Base-by-base conservation (phyloP, 2,329 filamentous ascomycete species). In the Diplodia seriata region DNA sequence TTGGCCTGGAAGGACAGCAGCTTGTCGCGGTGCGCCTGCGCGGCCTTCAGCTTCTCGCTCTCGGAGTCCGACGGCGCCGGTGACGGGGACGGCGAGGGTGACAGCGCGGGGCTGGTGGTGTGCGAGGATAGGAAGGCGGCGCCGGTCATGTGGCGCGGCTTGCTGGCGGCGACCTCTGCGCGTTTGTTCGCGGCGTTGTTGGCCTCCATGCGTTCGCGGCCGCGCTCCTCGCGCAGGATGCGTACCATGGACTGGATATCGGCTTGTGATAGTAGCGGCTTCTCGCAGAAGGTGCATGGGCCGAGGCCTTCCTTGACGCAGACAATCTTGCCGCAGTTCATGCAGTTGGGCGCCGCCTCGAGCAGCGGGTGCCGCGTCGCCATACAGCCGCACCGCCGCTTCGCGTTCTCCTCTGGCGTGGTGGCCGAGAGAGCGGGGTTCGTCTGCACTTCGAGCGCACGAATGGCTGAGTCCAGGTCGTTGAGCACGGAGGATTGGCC, bases 251-350 rank as follows among this genome's bases (percentile, higher is more conserved):
- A 88, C 74, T 96, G 90, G 11, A 97, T 87, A 66, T 98, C 93
- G 3, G 86, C 81, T 0, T 87, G 77, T 36, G 85, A 89, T 8
- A 99, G 82, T 0, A 99, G 82, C 0, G 92, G 88, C 0, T 86
- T 84, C 0, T 89, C 89, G 81, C 95, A 99, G 75, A 92, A 97
- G 0, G 94, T 97, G 78, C 95, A 99, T 0, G 94, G 94, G 0
- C 94, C 94, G 0, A 98, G 84, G 0, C 95, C 95, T 79, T 99
- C 94, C 74, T 95, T 94, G 29, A 97, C 88, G 77, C 95, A 99
- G 66, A 98, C 90, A 14, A 99, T 93, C 77, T 98, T 98, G 69
- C 95, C 95, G 74, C 95, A 99, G 54, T 86, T 90, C 18, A 96
- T 82, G 76, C 95, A 99, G 77, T 98, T 99, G 0, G 95, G 95